A percentile compares a stretch with the other conserved stretches of the same genome.
Conservation (phyloP, 768 basidiomycete genomes). For the Pluteus cervinus region DNA sequence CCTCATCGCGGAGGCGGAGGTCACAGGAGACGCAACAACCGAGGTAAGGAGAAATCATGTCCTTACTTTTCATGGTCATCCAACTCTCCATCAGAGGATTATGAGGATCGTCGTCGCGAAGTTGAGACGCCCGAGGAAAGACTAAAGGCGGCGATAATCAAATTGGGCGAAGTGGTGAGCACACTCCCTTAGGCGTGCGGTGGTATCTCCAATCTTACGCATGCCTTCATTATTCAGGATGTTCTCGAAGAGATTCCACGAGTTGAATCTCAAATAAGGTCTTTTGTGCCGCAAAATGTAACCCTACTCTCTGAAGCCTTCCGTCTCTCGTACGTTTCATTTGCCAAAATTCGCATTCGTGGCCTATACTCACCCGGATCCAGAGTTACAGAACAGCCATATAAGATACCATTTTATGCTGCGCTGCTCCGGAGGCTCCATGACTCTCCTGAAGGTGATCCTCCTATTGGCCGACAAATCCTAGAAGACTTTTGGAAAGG, state of each 20-base stretch:
- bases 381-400: slow-evolving; percentile 89
- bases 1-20: slow-evolving; percentile 46
- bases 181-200: background rate
- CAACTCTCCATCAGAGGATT: slow-evolving; percentile 53
- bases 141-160: slow-evolving; percentile 60
- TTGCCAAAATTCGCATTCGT: background rate
- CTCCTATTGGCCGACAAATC: slow-evolving; percentile 60
- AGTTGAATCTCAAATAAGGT: slow-evolving; percentile 59
- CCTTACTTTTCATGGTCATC: too few relatives aligned
- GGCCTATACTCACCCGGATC: slow-evolving; percentile 7
- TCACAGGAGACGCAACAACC: slow-evolving; percentile 39
- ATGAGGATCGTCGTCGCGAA: slow-evolving; percentile 58
- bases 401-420: slow-evolving; percentile 88
- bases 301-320: slow-evolving; percentile 67
- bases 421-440: slow-evolving; percentile 69
- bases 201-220: background rate
- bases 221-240: slow-evolving; percentile 49
- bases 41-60: slow-evolving; percentile 41
- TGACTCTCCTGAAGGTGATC: slow-evolving; percentile 35
- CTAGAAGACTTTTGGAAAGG: slow-evolving; percentile 89
- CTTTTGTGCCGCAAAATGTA: slow-evolving; percentile 52
- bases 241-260: slow-evolving; percentile 62
- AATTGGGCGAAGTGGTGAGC: slow-evolving; percentile 78
- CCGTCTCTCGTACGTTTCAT: slow-evolving; percentile 53
- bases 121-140: slow-evolving; percentile 71